phyloP scores from a whole-genome alignment of 1,139 yeast genomes.

The Blastobotrys elegans region DNA sequence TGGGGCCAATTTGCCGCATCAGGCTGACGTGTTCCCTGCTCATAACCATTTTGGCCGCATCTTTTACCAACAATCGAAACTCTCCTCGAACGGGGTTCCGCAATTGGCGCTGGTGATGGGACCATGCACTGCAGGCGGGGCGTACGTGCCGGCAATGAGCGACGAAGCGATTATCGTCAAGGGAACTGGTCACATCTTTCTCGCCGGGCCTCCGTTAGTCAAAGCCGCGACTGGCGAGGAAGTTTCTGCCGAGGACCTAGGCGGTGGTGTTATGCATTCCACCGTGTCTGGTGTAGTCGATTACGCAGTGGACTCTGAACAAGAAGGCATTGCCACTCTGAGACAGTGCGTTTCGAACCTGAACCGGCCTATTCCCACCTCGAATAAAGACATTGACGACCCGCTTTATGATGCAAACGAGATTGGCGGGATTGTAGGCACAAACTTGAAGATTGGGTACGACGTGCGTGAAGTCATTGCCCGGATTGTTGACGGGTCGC shows the following conservation, averaged over 20 bases:
- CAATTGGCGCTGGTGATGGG: constrained; percentile 35
- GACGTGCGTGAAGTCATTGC: constrained; percentile 35
- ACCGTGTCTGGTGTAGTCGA: constrained; percentile 34
- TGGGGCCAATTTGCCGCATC: constrained; percentile 37
- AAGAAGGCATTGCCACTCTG: constrained; percentile 33
- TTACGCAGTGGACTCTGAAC: constrained; percentile 33
- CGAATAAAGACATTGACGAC: constrained; percentile 22
- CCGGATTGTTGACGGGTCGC: constrained; percentile 35
- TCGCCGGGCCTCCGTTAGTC: constrained; percentile 37
- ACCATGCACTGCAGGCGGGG: constrained; percentile 39
- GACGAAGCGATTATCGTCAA: constrained; percentile 35
- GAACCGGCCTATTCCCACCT: constrained; percentile 17
- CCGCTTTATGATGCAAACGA: constrained; percentile 33
- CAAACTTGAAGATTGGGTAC: constrained; percentile 32
- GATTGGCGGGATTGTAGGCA: constrained; percentile 33
- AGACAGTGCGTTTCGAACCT: constrained; percentile 32
- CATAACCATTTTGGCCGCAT: constrained; percentile 36
- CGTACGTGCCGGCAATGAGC: constrained; percentile 37
- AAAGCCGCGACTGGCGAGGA: constrained; percentile 38
- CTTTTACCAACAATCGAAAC: constrained; percentile 33
- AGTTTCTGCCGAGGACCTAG: constrained; percentile 34
- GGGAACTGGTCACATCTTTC: constrained; percentile 35
- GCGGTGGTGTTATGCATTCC: constrained; percentile 37
- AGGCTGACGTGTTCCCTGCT: constrained; percentile 36
- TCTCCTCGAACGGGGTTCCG: constrained; percentile 34